Base-by-base conservation (phyloP, 169 alveolate species). In the Plasmodium coatneyi region DNA sequence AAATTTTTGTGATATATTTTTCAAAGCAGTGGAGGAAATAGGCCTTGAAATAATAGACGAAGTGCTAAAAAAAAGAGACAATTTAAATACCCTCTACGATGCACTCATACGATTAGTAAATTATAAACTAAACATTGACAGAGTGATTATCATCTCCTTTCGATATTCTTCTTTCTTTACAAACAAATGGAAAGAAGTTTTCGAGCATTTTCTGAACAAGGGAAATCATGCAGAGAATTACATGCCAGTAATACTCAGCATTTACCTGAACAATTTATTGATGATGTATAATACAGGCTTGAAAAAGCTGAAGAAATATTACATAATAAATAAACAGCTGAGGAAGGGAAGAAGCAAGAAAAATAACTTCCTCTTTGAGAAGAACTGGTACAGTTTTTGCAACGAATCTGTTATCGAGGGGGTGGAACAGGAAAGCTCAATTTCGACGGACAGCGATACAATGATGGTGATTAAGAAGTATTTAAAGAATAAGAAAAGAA, bases 161-260 rank as follows among this genome's bases (percentile, higher is more conserved):
- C 71, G 82, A 60, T 87, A 76, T 60, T 87, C 93, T 39, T 52
- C 80, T n/a, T 34, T 30, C 71, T 87, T 87, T 60, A 79, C 74
- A 16, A 87, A 87, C 46, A 78, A 79, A 41, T 87, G 93, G 93
- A 87, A 80, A 66, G 89, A 87, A 87, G 82, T 78, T 2, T 80
- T 87, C 71, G 93, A 87, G 72, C 89, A 79, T 22, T 16, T 87
- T 79, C 71, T 87, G 46, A 87, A 87, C 72, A 87, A 87, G 71
- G 93, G 93, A 12, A 66, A 34, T 16, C 89, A 79, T 22, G 89
- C 93, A 19, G 93, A 87, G 71, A 76, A 19, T 39, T 87, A 87
- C 36, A 87, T 87, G 71, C 93, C 93, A 14, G 49, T 87, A 43
- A 87, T 87, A 79, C 93, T 87, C 30, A 79, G 93, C 16, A 79